Evolutionary conservation across 768 basidiomycete genomes (phyloP), one percentile per base, ranked within the genome.

Genomic region (Tricholoma bakamatsutake): DNA sequence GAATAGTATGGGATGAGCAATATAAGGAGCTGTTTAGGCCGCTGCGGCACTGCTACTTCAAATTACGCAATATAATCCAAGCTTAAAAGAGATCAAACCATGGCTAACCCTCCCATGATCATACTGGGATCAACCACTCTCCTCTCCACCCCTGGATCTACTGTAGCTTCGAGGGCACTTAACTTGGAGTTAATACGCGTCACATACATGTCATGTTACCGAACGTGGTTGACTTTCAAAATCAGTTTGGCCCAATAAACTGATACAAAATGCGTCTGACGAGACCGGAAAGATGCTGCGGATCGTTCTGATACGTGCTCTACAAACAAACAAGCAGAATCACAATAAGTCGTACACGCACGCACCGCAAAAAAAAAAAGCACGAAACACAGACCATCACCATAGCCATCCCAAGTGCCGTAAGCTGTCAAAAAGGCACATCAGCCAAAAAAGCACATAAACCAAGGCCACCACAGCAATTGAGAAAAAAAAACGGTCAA

Each of bases 381-480:
- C 10, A 37, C 18, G 31, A 40, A 57, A 46, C 21, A 71, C 83
- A 55, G 58, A 84, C 87, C 90, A 93, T 88, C 37, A 95, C 89
- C 91, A 97, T 90, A 5, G 85, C 87, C 88, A 94, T 92, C 10
- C 87, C 93, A 55, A 88, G 75, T 2, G 86, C 84, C 7, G 84
- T 83, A 46, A 89, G 67, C 79, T 81, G 45, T 10, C 43, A 46
- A 30, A 58, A n/a, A n/a, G n/a, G n/a, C n/a, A n/a, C n/a, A n/a
- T n/a, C n/a, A n/a, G n/a, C n/a, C n/a, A n/a, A n/a, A 31, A 27
- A 45, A 54, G 56, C 35, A 15, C 37, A 67, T 66, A 18, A 52
- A 27, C 13, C 9, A 43, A 40, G 39, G 18, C 42, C 12, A 35
- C 2, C 13, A 48, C 58, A 59, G 35, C 12, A 10, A 58, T 47